phyloP scores from a whole-genome alignment of 805 yeast species.

The Ogataea pilisensis region DNA sequence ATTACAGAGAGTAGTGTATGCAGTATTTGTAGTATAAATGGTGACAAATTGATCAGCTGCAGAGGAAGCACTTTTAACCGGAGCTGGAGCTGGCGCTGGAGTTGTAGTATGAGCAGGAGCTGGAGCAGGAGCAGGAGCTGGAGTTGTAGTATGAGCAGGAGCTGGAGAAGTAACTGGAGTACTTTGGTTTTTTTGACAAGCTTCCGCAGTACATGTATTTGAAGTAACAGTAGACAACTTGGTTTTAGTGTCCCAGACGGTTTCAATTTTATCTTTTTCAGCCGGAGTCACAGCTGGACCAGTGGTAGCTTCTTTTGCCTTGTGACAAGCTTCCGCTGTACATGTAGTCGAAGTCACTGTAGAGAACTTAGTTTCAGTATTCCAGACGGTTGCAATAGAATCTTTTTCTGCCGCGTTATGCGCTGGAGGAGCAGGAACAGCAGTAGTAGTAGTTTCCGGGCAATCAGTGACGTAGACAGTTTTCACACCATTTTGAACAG shows the following conservation, averaged over 20 bases:
- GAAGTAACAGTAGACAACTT: not conserved
- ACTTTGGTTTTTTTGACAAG: conserved; percentile 11
- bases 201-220: not conserved
- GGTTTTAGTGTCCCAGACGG: not conserved
- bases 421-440: no score
- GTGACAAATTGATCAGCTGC: conserved; percentile 11
- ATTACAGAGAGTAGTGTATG: conserved; percentile 7
- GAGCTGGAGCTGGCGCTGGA: conserved; percentile 15
- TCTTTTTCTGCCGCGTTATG: not conserved
- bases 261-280: conserved; percentile 3
- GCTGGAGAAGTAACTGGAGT: no score
- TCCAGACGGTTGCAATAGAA: not conserved
- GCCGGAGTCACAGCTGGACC: conserved; percentile 12
- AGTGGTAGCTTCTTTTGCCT: conserved; percentile 11
- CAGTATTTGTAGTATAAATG: conserved; percentile 7
- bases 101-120: conserved; percentile 16
- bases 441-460: not conserved
- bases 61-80: conserved; percentile 20
- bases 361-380: not conserved
- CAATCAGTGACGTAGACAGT: no score
- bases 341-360: conserved; percentile 2
- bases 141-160: conserved; percentile 18
- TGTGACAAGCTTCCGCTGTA: not conserved
- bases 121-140: conserved; percentile 11
- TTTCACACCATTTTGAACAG: no score